Evolutionary conservation across 257 asterid genomes (phyloP).

Genomic region (Ehretia macrophylla): DNA sequence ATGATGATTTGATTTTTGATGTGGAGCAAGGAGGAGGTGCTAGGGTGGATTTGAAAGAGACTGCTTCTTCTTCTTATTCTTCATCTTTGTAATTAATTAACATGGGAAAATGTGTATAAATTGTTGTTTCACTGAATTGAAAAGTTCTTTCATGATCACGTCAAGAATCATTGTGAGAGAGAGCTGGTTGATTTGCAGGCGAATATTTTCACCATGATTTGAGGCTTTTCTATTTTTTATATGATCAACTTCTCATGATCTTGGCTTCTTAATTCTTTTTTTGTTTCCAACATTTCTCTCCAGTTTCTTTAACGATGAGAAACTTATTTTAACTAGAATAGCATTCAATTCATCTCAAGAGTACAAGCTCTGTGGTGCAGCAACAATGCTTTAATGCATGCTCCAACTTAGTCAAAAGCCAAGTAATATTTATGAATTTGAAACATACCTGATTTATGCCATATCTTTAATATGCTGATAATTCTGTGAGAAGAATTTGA

Average conservation of each 20-base stretch:
- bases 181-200: too few relatives aligned
- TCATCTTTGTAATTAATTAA: slow-evolving; percentile 2
- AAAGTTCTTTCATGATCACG: background rate
- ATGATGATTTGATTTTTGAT: slow-evolving; percentile 19
- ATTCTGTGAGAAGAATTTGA: too few relatives aligned
- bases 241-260: background rate
- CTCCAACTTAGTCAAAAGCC: too few relatives aligned
- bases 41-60: slow-evolving; percentile 20
- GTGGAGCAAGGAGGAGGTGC: slow-evolving; percentile 15
- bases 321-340: too few relatives aligned
- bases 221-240: background rate
- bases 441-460: too few relatives aligned
- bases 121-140: background rate
- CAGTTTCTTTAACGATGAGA: too few relatives aligned
- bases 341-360: too few relatives aligned
- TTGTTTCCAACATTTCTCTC: background rate
- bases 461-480: too few relatives aligned
- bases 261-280: background rate
- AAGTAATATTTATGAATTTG: too few relatives aligned
- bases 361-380: too few relatives aligned
- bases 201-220: background rate
- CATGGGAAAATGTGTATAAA: background rate
- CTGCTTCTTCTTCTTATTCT: slow-evolving; percentile 27
- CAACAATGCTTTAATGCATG: too few relatives aligned
- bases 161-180: background rate